Evolutionary conservation across 129 eudicot species (phyloP).

Genomic region (Rutidosis leptorrhynchoides): DNA sequence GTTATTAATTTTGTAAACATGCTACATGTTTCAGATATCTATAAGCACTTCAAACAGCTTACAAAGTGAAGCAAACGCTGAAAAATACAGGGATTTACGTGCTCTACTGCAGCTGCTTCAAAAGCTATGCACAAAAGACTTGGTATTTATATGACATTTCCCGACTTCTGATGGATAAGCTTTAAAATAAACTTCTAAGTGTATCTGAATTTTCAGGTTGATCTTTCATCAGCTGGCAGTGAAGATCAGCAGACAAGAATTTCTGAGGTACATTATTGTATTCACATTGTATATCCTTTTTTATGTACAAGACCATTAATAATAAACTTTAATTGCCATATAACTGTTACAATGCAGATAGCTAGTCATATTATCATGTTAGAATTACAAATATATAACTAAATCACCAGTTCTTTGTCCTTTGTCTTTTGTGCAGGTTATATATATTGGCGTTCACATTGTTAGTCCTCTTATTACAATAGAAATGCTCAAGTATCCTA

Average conservation of each 20-base stretch:
- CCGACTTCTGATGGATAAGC: conserved; percentile 12
- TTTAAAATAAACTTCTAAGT: neutral
- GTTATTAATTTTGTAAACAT: conserved; percentile 13
- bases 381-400: neutral
- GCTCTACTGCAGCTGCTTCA: conserved; percentile 84
- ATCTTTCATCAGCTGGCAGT: conserved; percentile 66
- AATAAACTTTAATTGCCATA: conserved; percentile 6
- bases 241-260: conserved; percentile 76
- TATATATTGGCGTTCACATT: conserved; percentile 85
- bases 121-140: conserved; percentile 78
- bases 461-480: conserved; percentile 76
- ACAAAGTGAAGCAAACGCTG: conserved; percentile 78
- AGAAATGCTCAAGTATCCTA: conserved; percentile 89
- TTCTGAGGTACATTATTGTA: conserved; percentile 57
- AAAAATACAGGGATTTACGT: conserved; percentile 86
- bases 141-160: conserved; percentile 43
- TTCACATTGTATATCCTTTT: neutral
- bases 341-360: neutral
- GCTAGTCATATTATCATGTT: neutral
- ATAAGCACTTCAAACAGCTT: conserved; percentile 70
- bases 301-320: neutral
- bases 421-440: conserved; percentile 56
- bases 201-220: conserved; percentile 50
- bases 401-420: neutral
- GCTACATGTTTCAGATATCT: conserved; percentile 55